Base-by-base conservation (phyloP, 2,329 filamentous ascomycete species). In the Neonectria ditissima region DNA sequence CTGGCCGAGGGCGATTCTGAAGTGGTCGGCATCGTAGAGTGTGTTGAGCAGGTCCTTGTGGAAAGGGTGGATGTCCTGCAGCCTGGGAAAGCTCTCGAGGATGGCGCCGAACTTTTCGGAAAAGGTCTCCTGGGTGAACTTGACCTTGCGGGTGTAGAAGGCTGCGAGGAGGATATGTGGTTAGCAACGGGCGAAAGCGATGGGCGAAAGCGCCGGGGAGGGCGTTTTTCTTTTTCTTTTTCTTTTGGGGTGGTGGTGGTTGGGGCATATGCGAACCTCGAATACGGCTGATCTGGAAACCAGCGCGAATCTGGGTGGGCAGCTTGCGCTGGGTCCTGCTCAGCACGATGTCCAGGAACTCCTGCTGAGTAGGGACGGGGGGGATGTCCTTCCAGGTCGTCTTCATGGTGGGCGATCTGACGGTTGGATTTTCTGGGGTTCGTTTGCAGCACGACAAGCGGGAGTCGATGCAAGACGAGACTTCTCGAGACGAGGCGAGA, bases 111-210 rank as follows among this genome's bases (percentile, higher is more conserved):
- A 89, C 82, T 98, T 98, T 80, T 99, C 96, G 69, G 90, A 90
- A 80, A 97, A 97, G 44, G 95, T 98, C 83, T 99, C 96, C 77
- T 95, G 91, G 6, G 96, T 97, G 82, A 94, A 99, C 82, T 98
- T 98, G 86, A 97, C 94, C 82, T 98, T 98, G 79, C 96, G 87
- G 48, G 95, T 97, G 81, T 98, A 98, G 83, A 98, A 98, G 53
- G 89, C 91, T 90, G 70, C 6, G 37, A 26, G n/a, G 61, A 71
- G 20, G 7, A 3, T 5, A 13, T 18, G 43, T 48, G 8, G 28
- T 44, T 16, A 53, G 56, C 48, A 41, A 54, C 45, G 45, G 45
- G 55, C 7, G 30, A 28, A 47, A 41, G 51, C 58, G 51, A 45
- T 16, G 47, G 28, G 45, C 43, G 45, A 50, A 50, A 32, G 45